Base-by-base conservation (phyloP, 768 basidiomycete species). In the Podaxis pistillaris region DNA sequence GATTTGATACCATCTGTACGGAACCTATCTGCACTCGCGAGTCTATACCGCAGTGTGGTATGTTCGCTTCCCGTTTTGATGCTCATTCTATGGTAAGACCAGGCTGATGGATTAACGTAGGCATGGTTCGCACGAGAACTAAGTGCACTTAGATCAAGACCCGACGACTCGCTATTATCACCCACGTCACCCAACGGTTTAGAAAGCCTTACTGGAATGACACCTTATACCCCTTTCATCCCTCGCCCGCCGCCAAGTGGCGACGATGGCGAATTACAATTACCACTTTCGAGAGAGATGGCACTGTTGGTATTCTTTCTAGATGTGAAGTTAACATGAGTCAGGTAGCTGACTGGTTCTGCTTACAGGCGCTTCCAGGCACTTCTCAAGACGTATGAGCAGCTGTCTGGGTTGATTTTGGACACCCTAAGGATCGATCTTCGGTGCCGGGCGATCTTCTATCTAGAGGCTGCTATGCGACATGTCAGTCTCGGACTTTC, bases 201-300 rank as follows among this genome's bases (percentile, higher is more conserved):
- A 9, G 87, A 88, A 62, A 78, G 86, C 2, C 52, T 78, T 30
- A 82, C 82, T 17, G 83, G 79, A n/a, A 65, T 76, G 19, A 79
- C 81, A 5, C 77, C 82, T 0, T 77, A 77, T 51, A 81, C 84
- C 2, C 79, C 83, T 0, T 76, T 79, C 62, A 72, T 82, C 13
- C 80, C 85, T n/a, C 68, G 75, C 0, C 60, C 81, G 24, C 71
- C 77, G 0, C 74, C 79, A 0, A 63, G 72, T 11, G 65, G 74
- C 17, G 67, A 79, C 9, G 72, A 79, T 30, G 84, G 86, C 17
- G 78, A 80, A 22, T 75, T 94, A 30, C 80, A 78, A 60, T 78
- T 98, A 3, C 91, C 94, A 3, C 78, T 98, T 36, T 95, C 94
- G 1, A 80, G 79, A 49, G 95, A 96, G 64, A 98, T 96, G 95